Conservation (phyloP, 1,284 basidiomycete genomes). For the Schizophyllum amplum region DNA sequence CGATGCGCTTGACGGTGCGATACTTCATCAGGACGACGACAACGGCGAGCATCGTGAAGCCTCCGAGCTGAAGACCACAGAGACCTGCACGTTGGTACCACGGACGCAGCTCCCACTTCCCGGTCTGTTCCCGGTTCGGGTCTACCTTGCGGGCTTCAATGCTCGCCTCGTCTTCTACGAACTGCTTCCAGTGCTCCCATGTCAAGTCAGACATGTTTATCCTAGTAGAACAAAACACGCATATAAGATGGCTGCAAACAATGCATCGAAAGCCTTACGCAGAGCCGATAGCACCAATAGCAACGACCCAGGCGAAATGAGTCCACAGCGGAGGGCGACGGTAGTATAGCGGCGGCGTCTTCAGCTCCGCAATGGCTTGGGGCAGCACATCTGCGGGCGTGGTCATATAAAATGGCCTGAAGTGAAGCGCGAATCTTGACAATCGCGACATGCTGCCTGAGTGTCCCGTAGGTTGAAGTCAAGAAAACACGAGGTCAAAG, state of each 20-base stretch:
- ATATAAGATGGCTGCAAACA: not conserved
- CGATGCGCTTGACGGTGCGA: not conserved
- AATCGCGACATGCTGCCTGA: not conserved
- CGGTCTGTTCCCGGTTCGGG: not conserved
- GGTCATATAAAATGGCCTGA: not conserved
- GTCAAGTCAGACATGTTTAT: not conserved
- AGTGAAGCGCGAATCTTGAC: not conserved
- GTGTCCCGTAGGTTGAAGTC: not conserved
- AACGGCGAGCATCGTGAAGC: not conserved
- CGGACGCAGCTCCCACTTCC: not conserved
- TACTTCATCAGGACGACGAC: not conserved
- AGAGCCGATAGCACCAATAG: not conserved
- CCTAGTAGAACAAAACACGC: not conserved
- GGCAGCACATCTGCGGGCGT: not conserved
- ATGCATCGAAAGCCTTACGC: not conserved
- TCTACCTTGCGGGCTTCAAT: not conserved
- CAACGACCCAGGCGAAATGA: not conserved
- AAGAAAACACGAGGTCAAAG: not conserved
- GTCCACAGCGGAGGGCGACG: not conserved
- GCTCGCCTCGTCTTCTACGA: not conserved
- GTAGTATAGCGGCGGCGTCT: not conserved
- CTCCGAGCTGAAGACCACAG: not conserved
- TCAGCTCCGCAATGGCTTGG: not conserved
- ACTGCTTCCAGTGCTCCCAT: not conserved
- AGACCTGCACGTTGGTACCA: not conserved